Percentiles rank a stretch among this genome's conserved stretches.
Evolutionary conservation across 2,329 filamentous ascomycete species (phyloP).

Genomic region (Dothistroma pini): DNA sequence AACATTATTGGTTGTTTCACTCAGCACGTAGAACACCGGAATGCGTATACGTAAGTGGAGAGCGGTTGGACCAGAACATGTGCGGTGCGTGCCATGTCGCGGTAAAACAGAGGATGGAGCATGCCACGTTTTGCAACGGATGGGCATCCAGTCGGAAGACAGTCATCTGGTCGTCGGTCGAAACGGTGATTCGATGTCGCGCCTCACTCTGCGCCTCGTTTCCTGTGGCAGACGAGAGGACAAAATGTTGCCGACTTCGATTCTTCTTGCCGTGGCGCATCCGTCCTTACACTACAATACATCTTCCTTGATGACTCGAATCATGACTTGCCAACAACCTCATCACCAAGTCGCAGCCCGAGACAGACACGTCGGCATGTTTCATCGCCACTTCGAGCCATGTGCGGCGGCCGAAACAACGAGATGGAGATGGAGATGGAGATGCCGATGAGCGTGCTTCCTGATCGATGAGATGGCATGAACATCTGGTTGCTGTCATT

Average conservation of each 20-base stretch:
- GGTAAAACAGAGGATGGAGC: background rate
- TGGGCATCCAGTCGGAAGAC: background rate
- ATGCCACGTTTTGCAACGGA: background rate
- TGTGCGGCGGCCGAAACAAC: background rate
- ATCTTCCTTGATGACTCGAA: too few relatives aligned
- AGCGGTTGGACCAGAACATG: background rate
- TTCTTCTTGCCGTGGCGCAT: too few relatives aligned
- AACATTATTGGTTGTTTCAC: slow-evolving; percentile 3
- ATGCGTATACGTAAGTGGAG: slow-evolving; percentile 1
- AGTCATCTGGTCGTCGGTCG: background rate
- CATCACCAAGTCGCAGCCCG: too few relatives aligned
- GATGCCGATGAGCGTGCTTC: too few relatives aligned
- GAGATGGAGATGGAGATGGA: background rate
- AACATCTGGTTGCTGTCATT: background rate
- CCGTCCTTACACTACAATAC: too few relatives aligned
- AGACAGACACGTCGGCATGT: too few relatives aligned
- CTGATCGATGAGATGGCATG: background rate
- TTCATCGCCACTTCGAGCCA: background rate
- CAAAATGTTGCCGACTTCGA: too few relatives aligned
- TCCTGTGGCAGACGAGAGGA: background rate
- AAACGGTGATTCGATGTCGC: background rate
- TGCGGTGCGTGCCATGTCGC: background rate
- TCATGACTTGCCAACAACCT: too few relatives aligned
- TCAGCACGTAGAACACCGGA: background rate
- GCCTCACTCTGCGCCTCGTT: background rate